These are phyloP conservation scores for Limonomyces culmigenus DNA, from an alignment of 1,284 basidiomycete species.

Conservation along the genomic window DNA sequence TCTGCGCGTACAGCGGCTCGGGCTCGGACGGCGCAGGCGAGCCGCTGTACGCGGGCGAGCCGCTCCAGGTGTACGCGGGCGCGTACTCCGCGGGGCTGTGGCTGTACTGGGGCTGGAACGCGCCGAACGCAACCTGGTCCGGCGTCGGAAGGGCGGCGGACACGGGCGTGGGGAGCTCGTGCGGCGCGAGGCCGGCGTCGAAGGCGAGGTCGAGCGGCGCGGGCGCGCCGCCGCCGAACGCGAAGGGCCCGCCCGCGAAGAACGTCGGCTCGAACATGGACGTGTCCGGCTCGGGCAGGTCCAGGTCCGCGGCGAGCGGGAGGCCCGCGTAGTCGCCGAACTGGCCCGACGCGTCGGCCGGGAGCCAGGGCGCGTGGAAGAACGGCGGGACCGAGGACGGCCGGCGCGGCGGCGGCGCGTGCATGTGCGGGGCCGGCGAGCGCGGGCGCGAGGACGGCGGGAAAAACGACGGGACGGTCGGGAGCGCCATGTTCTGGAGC, in stretches of 20 bases:
- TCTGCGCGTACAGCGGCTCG: constrained; percentile 1
- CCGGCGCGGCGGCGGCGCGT: constrained; percentile 20
- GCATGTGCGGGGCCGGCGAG: constrained; percentile 26
- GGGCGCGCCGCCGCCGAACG: constrained; percentile 6
- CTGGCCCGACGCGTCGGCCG: constrained; percentile 4
- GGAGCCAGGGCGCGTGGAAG: constrained; percentile 4
- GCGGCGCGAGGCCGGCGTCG: constrained; percentile 2
- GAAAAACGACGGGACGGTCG: constrained; percentile 12
- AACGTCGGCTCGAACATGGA: constrained; percentile 31
- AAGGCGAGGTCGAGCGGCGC: background rate
- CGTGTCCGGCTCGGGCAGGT: constrained; percentile 32
- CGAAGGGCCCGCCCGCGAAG: constrained; percentile 16
- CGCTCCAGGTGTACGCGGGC: background rate
- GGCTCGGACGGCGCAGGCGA: constrained; percentile 25
- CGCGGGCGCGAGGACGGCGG: constrained; percentile 16
- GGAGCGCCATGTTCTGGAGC: constrained; percentile 9
- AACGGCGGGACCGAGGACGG: constrained; percentile 21
- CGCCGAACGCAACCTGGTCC: background rate
- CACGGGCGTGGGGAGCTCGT: constrained; percentile 5
- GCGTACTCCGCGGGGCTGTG: constrained; percentile 4
- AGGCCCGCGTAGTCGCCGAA: background rate
- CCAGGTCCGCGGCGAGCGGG: constrained; percentile 11
- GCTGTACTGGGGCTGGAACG: background rate
- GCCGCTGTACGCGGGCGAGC: constrained; percentile 21
- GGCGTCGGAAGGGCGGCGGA: constrained; percentile 3